Percentiles rank a stretch among this genome's conserved stretches.
Evolutionary conservation across 2,329 filamentous ascomycete genomes (phyloP).

Genomic region (Trichoderma hamatum): DNA sequence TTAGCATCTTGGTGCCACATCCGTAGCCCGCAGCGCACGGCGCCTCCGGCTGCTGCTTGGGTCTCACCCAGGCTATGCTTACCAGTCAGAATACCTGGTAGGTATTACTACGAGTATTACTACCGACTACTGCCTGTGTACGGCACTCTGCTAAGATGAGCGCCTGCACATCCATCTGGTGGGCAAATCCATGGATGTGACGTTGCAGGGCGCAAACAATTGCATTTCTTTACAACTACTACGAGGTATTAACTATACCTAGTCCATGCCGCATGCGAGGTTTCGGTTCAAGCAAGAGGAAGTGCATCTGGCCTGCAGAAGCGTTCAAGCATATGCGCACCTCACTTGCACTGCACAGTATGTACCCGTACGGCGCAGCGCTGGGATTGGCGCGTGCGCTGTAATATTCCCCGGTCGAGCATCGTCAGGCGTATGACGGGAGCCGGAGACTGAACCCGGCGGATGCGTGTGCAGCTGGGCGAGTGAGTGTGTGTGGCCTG

Average conservation of each 20-base stretch:
- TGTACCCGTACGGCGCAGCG: neutral
- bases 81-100: neutral
- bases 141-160: neutral
- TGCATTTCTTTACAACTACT: neutral
- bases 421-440: constrained; percentile 3
- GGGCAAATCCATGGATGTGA: neutral
- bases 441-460: neutral
- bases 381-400: constrained; percentile 19
- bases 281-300: neutral
- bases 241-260: neutral
- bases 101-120: neutral
- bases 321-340: neutral
- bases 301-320: neutral
- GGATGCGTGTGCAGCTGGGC: neutral
- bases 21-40: constrained; percentile 18
- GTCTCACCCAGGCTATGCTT: constrained; percentile 18
- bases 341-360: neutral
- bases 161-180: neutral
- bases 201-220: neutral
- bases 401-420: constrained; percentile 26
- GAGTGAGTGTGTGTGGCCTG: neutral
- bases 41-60: constrained; percentile 21
- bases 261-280: neutral
- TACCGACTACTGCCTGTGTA: neutral
- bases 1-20: constrained; percentile 24